These are phyloP conservation scores for Lizanozyma gosingica DNA, from an alignment of 1,139 yeast genomes.

Conservation along the genomic window DNA sequence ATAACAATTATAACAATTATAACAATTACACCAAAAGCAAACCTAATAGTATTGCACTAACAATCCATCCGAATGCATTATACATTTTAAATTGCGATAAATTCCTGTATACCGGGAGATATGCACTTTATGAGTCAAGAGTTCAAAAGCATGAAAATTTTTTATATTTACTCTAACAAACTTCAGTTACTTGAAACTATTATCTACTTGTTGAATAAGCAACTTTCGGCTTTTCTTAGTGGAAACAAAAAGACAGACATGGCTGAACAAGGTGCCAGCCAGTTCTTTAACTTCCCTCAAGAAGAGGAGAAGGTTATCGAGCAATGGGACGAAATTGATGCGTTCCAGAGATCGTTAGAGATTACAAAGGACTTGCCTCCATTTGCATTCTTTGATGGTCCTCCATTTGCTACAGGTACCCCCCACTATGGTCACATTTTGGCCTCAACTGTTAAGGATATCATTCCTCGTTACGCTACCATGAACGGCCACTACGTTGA, in stretches of 20 bases:
- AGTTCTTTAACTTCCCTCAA: constrained; percentile 59
- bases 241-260: too few species aligned
- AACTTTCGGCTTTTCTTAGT: too few species aligned
- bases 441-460: constrained; percentile 94
- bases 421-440: constrained; percentile 98
- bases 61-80: too few species aligned
- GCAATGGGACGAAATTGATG: constrained; percentile 85
- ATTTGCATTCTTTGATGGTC: constrained; percentile 95
- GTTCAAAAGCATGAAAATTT: background rate
- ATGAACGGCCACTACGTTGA: constrained; percentile 96
- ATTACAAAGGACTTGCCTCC: constrained; percentile 79
- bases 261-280: constrained; percentile 23
- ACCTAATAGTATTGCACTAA: too few species aligned
- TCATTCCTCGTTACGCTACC: constrained; percentile 94
- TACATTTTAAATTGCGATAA: too few species aligned
- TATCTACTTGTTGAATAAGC: too few species aligned
- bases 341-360: constrained; percentile 81
- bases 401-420: constrained; percentile 98
- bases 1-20: too few species aligned
- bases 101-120: too few species aligned
- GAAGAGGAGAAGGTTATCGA: constrained; percentile 79
- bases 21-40: too few species aligned
- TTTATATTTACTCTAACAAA: too few species aligned
- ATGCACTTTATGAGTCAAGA: background rate
- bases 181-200: too few species aligned